Base-by-base conservation (phyloP, 2,329 filamentous ascomycete genomes). In the Sordariomycetes sp. region DNA sequence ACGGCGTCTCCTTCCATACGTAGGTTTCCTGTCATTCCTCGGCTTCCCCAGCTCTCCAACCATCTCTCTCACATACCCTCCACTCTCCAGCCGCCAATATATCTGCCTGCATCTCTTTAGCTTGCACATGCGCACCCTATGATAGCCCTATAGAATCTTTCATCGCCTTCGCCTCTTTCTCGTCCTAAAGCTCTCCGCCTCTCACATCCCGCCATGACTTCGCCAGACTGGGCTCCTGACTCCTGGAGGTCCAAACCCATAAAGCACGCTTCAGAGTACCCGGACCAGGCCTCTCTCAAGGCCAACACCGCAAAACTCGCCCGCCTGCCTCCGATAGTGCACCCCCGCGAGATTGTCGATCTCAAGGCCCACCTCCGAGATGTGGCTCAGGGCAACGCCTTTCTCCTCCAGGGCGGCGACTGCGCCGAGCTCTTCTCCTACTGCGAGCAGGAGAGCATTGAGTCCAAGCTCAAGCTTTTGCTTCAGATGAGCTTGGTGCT, bases 351-450 rank as follows among this genome's bases (percentile, higher is more conserved):
- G 73, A 96, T 99, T 67, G 79, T 83, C 64, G 87, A 83, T 62
- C 80, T 99, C 57, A 91, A 91, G 68, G 78, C 83, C 57, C 87
- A 83, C 65, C 80, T 99, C 24, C 83, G 84, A 60, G 90, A 96
- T 74, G 94, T 96, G 6, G 94, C 94, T 5, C 77, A 88, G 40
- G 94, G 94, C 37, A 91, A 93, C 63, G 90, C 93, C 14, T 97
- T 99, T 70, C 79, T 99, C 11, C 83, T 99, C 3, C 94, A 99
- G 75, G 94, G 94, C 60, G 94, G 93, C 62, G 94, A 99, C 74
- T 99, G 94, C 69, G 94, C 94, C 18, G 94, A 99, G 76, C 81
- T 97, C 11, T 99, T 99, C 68, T 90, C 94, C 72, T 99, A 99
- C 77, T 99, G 94, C 73, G 86, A 89, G 65, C 87, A 91, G 70